These are phyloP conservation scores for Diaporthe sp. DNA, from an alignment of 2,329 filamentous ascomycete genomes.

Conservation along the genomic window DNA sequence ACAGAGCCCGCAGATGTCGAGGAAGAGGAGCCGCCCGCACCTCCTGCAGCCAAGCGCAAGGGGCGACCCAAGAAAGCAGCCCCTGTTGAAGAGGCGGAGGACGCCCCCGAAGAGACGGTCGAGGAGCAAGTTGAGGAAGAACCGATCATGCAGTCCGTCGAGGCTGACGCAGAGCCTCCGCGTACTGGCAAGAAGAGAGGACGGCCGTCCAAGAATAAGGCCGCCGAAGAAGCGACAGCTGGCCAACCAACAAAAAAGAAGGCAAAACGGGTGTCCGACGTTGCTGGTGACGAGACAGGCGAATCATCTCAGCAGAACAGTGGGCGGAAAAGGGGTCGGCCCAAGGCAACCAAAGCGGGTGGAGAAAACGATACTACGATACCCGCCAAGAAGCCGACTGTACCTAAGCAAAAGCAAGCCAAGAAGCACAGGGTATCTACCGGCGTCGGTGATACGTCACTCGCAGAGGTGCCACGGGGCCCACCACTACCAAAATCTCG, in stretches of 20 bases:
- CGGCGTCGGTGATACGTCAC: slow-evolving; percentile 56
- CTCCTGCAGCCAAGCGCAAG: slow-evolving; percentile 25
- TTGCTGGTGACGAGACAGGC: slow-evolving; percentile 34
- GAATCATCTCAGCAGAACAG: slow-evolving; percentile 38
- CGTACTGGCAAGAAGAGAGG: slow-evolving; percentile 37
- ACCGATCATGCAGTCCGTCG: slow-evolving; percentile 30
- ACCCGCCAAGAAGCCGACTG: slow-evolving; percentile 37
- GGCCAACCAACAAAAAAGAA: slow-evolving; percentile 41
- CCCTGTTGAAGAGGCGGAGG: slow-evolving; percentile 28
- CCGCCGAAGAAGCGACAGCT: slow-evolving; percentile 34
- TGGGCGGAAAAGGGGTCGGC: slow-evolving; percentile 33
- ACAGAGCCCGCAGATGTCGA: slow-evolving; percentile 35
- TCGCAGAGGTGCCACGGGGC: slow-evolving; percentile 60
- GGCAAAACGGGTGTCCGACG: slow-evolving; percentile 40
- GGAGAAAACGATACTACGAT: slow-evolving; percentile 39
- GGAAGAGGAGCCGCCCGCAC: slow-evolving; percentile 39
- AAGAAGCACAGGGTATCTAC: slow-evolving; percentile 50
- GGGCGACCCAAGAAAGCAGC: slow-evolving; percentile 31
- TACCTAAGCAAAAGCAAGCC: slow-evolving; percentile 46
- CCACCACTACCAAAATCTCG: slow-evolving; percentile 66
- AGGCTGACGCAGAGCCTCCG: slow-evolving; percentile 38
- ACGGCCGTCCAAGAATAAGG: slow-evolving; percentile 38
- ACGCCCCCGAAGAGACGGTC: slow-evolving; percentile 38
- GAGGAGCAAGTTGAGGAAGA: slow-evolving; percentile 23
- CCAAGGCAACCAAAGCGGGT: slow-evolving; percentile 29